Evolutionary conservation across 139 green algal species (phyloP).

Genomic region (Spirogloea muscicola): DNA sequence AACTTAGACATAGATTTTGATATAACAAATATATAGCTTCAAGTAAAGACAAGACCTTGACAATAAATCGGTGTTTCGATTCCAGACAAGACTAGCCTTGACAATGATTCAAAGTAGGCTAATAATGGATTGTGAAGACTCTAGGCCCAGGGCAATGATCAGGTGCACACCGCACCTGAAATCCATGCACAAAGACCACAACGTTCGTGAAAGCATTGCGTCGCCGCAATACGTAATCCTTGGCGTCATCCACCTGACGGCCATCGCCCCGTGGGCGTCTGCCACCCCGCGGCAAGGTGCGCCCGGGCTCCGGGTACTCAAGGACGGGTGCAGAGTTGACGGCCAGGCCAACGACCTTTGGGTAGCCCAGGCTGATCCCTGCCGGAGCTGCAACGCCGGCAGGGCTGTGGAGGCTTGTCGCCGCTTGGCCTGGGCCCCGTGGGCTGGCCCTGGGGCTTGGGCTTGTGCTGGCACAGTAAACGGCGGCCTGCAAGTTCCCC

Average conservation of each 20-base stretch:
- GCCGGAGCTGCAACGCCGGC: background rate
- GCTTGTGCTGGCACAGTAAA: background rate
- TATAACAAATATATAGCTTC: background rate
- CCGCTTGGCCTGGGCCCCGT: background rate
- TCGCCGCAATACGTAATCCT: background rate
- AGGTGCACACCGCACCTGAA: slow-evolving; percentile 19
- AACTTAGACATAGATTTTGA: background rate
- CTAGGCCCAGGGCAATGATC: background rate
- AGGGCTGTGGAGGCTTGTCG: background rate
- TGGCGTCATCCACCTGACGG: background rate
- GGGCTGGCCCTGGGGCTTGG: background rate
- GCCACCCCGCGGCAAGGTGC: too few species aligned
- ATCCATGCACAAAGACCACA: slow-evolving; percentile 45
- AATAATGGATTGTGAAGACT: slow-evolving; percentile 1
- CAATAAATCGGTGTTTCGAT: background rate
- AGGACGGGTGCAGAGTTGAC: background rate
- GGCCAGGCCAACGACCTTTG: background rate
- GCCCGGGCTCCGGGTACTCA: background rate
- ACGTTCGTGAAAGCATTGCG: slow-evolving; percentile 12
- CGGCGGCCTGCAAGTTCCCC: too few species aligned
- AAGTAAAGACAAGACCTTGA: background rate
- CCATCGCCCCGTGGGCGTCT: background rate
- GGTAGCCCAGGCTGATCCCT: background rate
- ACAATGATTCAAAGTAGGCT: background rate
- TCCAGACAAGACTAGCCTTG: too few species aligned